Percentiles rank a stretch among this genome's conserved stretches.
phyloP scores from a whole-genome alignment of 345 rosid species.

The Brassica rapa region DNA sequence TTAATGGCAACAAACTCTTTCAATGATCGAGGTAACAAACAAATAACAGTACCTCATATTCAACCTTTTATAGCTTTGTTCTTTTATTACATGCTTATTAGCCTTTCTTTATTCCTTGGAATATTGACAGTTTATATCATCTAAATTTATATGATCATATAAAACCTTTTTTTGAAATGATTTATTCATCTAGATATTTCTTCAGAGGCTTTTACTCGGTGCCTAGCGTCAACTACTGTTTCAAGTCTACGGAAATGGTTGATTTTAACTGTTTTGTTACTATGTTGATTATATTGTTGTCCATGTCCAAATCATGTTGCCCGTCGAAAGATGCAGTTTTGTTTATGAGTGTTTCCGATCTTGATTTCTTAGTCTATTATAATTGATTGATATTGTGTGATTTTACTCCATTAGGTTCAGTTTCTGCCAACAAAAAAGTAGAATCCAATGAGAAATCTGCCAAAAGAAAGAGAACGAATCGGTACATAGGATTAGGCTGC shows the following conservation, averaged over 20 bases:
- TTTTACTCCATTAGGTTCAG: conserved; percentile 46
- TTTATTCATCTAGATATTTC: conserved; percentile 15
- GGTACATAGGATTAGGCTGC: conserved; percentile 85
- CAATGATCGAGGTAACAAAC: not conserved
- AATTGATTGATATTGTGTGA: conserved; percentile 18
- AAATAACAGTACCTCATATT: not conserved
- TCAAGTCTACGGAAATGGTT: conserved; percentile 19
- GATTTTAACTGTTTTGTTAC: conserved; percentile 4
- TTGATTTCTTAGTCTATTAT: not conserved
- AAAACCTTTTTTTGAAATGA: not conserved
- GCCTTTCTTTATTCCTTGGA: not conserved
- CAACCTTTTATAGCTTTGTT: not conserved
- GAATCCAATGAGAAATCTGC: conserved; percentile 65
- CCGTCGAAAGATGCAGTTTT: not conserved
- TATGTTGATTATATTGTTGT: not conserved
- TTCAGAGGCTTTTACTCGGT: conserved; percentile 9
- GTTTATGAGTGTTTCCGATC: not conserved
- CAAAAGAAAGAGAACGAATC: conserved; percentile 88
- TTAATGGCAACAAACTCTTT: not conserved
- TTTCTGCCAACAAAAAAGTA: conserved; percentile 45
- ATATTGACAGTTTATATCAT: not conserved
- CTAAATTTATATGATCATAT: not conserved
- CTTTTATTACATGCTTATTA: not conserved
- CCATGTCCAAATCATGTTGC: not conserved
- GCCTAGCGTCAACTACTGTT: not conserved